Conservation (phyloP, 768 basidiomycete species). For the Leccinum aurantiacum region DNA sequence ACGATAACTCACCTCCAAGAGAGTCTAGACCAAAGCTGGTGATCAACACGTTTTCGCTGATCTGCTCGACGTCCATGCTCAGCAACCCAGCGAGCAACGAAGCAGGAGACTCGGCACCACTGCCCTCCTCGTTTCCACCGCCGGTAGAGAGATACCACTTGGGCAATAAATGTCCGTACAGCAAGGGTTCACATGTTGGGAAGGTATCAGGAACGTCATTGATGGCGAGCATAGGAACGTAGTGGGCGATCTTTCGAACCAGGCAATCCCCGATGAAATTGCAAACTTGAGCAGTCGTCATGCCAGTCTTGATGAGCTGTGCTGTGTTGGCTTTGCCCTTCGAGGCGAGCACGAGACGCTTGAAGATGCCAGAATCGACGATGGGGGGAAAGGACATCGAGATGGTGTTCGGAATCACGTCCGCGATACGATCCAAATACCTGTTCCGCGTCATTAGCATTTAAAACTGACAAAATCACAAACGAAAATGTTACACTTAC, state of each 20-base stretch:
- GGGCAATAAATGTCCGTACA: conserved; percentile 26
- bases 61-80: conserved; percentile 28
- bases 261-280: conserved; percentile 34
- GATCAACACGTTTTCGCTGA: conserved; percentile 31
- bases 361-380: conserved; percentile 36
- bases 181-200: conserved; percentile 26
- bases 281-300: conserved; percentile 34
- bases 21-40: conserved; percentile 29
- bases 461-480: neutral
- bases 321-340: conserved; percentile 31
- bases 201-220: conserved; percentile 27
- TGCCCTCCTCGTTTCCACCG: conserved; percentile 13
- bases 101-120: conserved; percentile 22
- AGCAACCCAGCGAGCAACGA: conserved; percentile 26
- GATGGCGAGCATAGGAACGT: conserved; percentile 31
- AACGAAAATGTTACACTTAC: no score
- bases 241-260: conserved; percentile 30
- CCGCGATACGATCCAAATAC: conserved; percentile 34
- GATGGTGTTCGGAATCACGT: conserved; percentile 31
- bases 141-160: conserved; percentile 22
- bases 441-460: conserved; percentile 13
- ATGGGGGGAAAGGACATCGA: conserved; percentile 37
- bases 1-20: conserved; percentile 22
- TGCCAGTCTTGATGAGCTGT: conserved; percentile 32
- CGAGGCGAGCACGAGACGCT: conserved; percentile 30